Conservation (phyloP, 1,284 basidiomycete genomes). For the Boletus smithii region DNA sequence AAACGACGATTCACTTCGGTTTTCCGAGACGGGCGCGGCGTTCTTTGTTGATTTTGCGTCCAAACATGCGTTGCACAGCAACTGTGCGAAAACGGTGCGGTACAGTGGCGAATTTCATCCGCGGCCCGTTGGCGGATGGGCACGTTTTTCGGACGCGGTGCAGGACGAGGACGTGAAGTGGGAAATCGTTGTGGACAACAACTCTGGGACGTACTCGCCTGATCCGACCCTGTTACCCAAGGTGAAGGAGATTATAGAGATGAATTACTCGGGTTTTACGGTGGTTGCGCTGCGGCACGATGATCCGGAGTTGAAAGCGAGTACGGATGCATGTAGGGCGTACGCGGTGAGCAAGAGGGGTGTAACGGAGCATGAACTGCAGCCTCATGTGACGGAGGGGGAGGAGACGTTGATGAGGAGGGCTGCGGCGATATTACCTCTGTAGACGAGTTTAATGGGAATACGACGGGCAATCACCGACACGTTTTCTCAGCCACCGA, state of each 20-base stretch:
- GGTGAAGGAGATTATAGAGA: slow-evolving; percentile 55
- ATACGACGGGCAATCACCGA: slow-evolving; percentile 31
- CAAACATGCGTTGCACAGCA: slow-evolving; percentile 62
- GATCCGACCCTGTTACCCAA: slow-evolving; percentile 53
- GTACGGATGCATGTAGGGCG: slow-evolving; percentile 59
- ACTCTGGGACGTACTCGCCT: slow-evolving; percentile 72
- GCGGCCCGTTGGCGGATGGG: slow-evolving; percentile 68
- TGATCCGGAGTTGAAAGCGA: slow-evolving; percentile 56
- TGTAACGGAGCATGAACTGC: slow-evolving; percentile 52
- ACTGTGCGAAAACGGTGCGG: slow-evolving; percentile 53
- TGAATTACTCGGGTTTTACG: slow-evolving; percentile 65
- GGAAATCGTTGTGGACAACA: slow-evolving; percentile 77
- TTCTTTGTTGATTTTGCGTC: slow-evolving; percentile 80
- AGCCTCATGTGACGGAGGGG: slow-evolving; percentile 54
- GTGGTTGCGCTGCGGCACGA: slow-evolving; percentile 55
- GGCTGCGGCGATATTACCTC: neutral
- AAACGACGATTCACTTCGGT: slow-evolving; percentile 69
- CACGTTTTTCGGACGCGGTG: slow-evolving; percentile 50
- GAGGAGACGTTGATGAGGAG: slow-evolving; percentile 45
- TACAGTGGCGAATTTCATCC: slow-evolving; percentile 78
- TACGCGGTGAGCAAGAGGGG: slow-evolving; percentile 60
- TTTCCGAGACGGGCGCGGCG: slow-evolving; percentile 75
- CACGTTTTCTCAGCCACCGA: slow-evolving; percentile 38
- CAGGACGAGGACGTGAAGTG: slow-evolving; percentile 55
- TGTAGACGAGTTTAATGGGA: slow-evolving; percentile 14